Base-by-base conservation (phyloP, 139 green algal species). In the Chlorella vulgaris region DNA sequence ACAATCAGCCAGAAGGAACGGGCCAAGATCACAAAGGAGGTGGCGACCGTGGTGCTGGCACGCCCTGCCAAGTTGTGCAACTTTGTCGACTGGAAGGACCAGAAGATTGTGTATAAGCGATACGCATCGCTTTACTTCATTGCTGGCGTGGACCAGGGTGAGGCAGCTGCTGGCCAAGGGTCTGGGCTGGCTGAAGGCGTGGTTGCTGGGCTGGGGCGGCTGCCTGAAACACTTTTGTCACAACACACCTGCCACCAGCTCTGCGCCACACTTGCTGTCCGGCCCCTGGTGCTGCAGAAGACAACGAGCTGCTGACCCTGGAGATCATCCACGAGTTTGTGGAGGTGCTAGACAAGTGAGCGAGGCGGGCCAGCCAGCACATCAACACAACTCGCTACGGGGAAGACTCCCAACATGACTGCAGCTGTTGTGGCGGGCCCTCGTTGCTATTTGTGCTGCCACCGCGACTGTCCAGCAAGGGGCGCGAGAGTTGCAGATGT, bases 111-210 rank as follows among this genome's bases (percentile, higher is more conserved):
- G 7, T 98, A 98, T 88, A 94, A 94, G 83, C 91, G 97, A 42
- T 99, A 99, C 83, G 97, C 97, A 36, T 96, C 88, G 61, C 84
- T 99, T 42, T 99, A 99, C 86, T 99, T 99, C 88, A 86, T 97
- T 24, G 90, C 90, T 18, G 94, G 89, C 42, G 83, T 98, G 2
- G 95, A 98, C 80, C 33, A 71, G 19, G 65, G 62, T 63, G 80
- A 90, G 31, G 94, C 69, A 8, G 55, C 55, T 35, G 58, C 29
- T 22, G 62, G n/a, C 7, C 18, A 35, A 7, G 15, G n/a, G 28
- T 40, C 29, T 10, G 62, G 58, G 21, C 58, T 43, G 62, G 7
- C 22, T 67, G 18, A 21, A 31, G 58, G 58, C 18, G 10, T 29
- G 22, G 58, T 67, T 31, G 58, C 58, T 67, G 58, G n/a, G n/a